These are phyloP conservation scores for Populus hybrid DNA, from an alignment of 441 rosid genomes.

Conservation along the genomic window DNA sequence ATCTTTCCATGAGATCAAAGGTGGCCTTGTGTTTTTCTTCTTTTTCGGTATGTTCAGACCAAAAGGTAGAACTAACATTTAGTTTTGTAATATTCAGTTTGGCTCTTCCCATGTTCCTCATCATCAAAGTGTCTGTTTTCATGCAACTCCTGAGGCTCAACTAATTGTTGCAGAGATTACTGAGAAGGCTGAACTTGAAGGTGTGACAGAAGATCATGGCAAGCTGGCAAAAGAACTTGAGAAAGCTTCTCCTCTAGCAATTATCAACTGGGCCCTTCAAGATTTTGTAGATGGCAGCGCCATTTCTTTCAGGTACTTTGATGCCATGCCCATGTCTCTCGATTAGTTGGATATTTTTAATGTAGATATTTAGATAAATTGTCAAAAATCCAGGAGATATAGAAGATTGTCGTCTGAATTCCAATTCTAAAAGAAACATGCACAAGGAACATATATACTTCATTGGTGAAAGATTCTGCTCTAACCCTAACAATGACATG, in stretches of 20 bases:
- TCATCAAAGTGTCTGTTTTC: neutral
- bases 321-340: neutral
- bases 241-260: constrained; percentile 19
- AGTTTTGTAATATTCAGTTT: neutral
- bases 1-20: neutral
- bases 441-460: neutral
- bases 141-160: neutral
- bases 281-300: constrained; percentile 17
- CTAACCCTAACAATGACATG: neutral
- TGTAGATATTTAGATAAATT: neutral
- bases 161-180: neutral
- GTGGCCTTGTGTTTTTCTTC: neutral
- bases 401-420: too few relatives aligned
- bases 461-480: neutral
- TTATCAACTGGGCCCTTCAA: constrained; percentile 18
- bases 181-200: neutral
- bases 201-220: neutral
- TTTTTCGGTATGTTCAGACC: neutral
- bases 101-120: neutral
- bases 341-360: neutral
- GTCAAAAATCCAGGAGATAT: neutral
- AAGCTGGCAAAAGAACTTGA: neutral
- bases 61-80: neutral
- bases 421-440: neutral
- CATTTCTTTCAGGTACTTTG: constrained; percentile 26